Conservation (phyloP, 192 early-diverging fungal genomes). For the Funneliformis geosporum region DNA sequence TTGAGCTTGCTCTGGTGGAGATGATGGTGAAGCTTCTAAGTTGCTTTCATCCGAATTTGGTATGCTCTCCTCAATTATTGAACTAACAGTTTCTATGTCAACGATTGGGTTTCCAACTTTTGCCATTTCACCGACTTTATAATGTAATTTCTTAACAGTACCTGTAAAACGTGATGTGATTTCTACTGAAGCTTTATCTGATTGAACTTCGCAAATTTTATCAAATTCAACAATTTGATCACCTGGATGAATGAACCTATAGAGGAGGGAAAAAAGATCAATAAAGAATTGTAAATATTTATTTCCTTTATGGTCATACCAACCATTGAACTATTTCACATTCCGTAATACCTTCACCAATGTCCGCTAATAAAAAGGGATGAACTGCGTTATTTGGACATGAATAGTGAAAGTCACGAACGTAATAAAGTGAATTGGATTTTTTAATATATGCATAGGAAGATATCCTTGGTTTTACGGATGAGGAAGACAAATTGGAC, state of each 20-base stretch:
- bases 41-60: slow-evolving; percentile 22
- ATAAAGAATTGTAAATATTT: neutral
- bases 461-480: neutral
- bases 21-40: slow-evolving; percentile 6
- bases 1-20: slow-evolving; percentile 19
- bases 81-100: slow-evolving; percentile 68
- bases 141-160: slow-evolving; percentile 74
- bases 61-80: slow-evolving; percentile 39
- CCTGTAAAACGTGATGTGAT: slow-evolving; percentile 96
- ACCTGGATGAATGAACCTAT: slow-evolving; percentile 91
- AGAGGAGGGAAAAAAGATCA: neutral
- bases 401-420: slow-evolving; percentile 56
- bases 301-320: neutral
- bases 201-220: slow-evolving; percentile 95
- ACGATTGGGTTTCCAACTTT: slow-evolving; percentile 88
- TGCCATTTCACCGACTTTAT: slow-evolving; percentile 87
- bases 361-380: slow-evolving; percentile 91
- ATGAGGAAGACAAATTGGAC: neutral
- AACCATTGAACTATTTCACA: slow-evolving; percentile 98
- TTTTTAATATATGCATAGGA: neutral
- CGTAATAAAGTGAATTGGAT: neutral
- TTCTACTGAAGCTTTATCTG: slow-evolving; percentile 98
- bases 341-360: slow-evolving; percentile 98
- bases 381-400: slow-evolving; percentile 45
- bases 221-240: slow-evolving; percentile 88